Evolutionary conservation across 805 yeast species (phyloP), one percentile per base, ranked within the genome.

Genomic region (Yarrowia divulgata): DNA sequence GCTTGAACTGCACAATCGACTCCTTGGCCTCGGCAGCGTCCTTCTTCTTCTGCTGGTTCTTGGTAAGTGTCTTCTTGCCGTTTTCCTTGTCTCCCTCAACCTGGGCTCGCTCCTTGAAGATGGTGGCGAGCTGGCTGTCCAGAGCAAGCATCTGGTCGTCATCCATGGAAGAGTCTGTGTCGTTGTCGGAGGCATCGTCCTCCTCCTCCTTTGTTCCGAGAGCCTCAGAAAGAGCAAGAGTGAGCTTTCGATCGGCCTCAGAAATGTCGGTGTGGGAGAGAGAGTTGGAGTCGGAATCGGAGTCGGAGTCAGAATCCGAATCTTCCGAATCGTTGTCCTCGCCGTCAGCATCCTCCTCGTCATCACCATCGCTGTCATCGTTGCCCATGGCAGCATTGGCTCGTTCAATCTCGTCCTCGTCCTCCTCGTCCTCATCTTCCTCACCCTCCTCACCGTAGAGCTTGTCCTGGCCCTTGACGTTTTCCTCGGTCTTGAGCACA

Each of bases 61-160:
- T 58, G 46, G 58, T 50, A 1, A 55, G 35, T 10, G 52, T 57
- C 67, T 74, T 72, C 90, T 84, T 77, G 85, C 86, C 76, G 83
- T 90, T 42, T 10, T 86, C 78, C 68, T 91, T 77, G 0, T 90
- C 90, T 71, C 85, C 87, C 73, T 88, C 87, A 14, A 52, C 50
- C 62, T 40, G 50, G 8, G 60, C 62, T 73, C 98, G 85, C 74
- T 92, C 94, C 74, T 89, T 86, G 83, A 94, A 94, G 69, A 94
- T 94, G 68, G 84, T 84, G 0, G 97, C 86, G 39, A 94, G 81
- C 71, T 92, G 95, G 29, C 84, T 90, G 76, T 94, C 98, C 74
- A 94, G 85, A 23, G 93, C 96, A 88, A 93, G 87, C 98, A 94
- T 94, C 77, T 93, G 93, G 74, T 93, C 97, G 78, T 93, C 98